phyloP scores from a whole-genome alignment of 225 moss, liverwort and hornwort genomes.

The Bryum argenteum region DNA sequence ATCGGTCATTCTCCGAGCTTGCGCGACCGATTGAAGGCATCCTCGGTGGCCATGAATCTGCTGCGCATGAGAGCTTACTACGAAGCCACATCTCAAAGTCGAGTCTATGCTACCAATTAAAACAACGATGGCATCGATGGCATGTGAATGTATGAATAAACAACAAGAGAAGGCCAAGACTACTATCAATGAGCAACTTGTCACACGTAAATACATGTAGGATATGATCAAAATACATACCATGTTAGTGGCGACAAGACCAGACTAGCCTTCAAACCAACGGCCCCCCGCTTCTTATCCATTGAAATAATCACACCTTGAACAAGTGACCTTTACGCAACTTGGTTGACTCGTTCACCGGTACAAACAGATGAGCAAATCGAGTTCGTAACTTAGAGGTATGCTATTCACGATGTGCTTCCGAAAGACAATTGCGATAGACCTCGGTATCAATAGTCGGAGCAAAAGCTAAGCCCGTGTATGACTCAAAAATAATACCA shows the following conservation, averaged over 20 bases:
- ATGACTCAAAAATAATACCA: not conserved
- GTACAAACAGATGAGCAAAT: slow-evolving; percentile 31
- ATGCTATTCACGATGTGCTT: not conserved
- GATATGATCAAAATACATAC: slow-evolving; percentile 39
- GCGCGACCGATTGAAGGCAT: slow-evolving; percentile 80
- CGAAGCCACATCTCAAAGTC: too few relatives aligned
- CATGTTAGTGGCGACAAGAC: slow-evolving; percentile 61
- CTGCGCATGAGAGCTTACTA: slow-evolving; percentile 97
- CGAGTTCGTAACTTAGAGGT: slow-evolving; percentile 2
- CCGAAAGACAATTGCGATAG: too few relatives aligned
- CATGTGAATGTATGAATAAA: not conserved
- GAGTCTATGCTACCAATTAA: too few relatives aligned
- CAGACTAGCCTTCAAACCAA: slow-evolving; percentile 72
- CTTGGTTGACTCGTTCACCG: slow-evolving; percentile 58
- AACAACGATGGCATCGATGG: too few relatives aligned
- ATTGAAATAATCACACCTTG: slow-evolving; percentile 78
- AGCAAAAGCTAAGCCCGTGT: slow-evolving; percentile 7
- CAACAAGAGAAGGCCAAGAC: not conserved
- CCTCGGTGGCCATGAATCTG: slow-evolving; percentile 98
- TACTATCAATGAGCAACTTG: not conserved
- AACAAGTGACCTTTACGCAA: slow-evolving; percentile 79
- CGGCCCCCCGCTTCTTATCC: slow-evolving; percentile 80
- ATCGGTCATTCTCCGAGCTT: slow-evolving; percentile 72
- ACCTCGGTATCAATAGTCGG: not conserved
- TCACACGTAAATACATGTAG: not conserved